Percentiles rank a stretch among this genome's conserved stretches.
Conservation (phyloP, 805 yeast species). For the Myxozyma vanderwaltii region DNA sequence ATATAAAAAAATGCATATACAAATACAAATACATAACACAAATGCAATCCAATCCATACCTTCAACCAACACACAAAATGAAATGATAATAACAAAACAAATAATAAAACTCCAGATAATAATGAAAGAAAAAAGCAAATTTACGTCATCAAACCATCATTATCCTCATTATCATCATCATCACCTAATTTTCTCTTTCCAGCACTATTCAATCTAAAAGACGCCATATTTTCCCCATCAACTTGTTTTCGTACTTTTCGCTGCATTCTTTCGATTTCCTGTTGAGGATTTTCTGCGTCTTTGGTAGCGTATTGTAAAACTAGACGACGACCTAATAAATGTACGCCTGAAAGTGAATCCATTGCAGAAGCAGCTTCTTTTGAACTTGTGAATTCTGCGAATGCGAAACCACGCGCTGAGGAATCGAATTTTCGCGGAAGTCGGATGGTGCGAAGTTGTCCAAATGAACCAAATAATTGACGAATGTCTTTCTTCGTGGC, state of each 20-base stretch:
- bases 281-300: slow-evolving; percentile 82
- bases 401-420: slow-evolving; percentile 95
- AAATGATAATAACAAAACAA: neutral
- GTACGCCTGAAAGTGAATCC: slow-evolving; percentile 93
- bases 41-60: no score
- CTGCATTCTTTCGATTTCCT: slow-evolving; percentile 88
- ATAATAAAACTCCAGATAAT: neutral
- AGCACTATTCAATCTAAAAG: slow-evolving; percentile 68
- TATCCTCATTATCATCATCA: slow-evolving; percentile 46
- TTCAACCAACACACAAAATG: neutral
- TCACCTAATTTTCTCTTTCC: slow-evolving; percentile 63
- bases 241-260: slow-evolving; percentile 79
- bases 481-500: slow-evolving; percentile 91
- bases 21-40: no score
- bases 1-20: no score
- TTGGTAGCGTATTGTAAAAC: slow-evolving; percentile 90
- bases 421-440: slow-evolving; percentile 96
- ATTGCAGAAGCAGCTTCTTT: slow-evolving; percentile 92
- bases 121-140: neutral
- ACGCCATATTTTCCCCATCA: slow-evolving; percentile 69
- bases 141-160: slow-evolving; percentile 10
- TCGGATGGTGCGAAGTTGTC: slow-evolving; percentile 89
- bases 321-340: slow-evolving; percentile 89
- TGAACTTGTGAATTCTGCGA: slow-evolving; percentile 83
- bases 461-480: slow-evolving; percentile 90